Base-by-base conservation (phyloP, 352 stramenopile genomes). In the Phytophthora citrophthora region DNA sequence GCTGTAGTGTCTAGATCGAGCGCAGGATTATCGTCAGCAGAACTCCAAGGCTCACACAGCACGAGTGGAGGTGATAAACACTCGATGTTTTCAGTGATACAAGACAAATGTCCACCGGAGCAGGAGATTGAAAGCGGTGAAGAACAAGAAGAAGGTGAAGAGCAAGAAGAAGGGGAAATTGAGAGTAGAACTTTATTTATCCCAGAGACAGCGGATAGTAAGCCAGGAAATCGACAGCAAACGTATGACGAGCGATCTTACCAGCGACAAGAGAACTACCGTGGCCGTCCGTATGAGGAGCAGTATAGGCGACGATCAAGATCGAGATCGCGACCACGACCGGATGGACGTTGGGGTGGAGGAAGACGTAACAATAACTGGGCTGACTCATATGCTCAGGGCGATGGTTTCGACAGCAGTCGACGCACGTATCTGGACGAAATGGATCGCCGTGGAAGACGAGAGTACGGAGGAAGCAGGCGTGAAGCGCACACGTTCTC, bases 121-220 rank as follows among this genome's bases (percentile, higher is more conserved):
- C 27, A 56, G 26, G 16, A 41, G 11, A n/a, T 29, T 43, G 54
- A 46, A 43, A 59, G 57, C 26, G 57, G 44, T 9, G 49, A 71
- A 40, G 63, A 53, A 15, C 36, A 63, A 32, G 62, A 68, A 57
- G 63, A 71, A 54, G 20, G 20, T 20, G 20, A 71, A 40, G 63
- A 53, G 16, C 36, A 63, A 32, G 62, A 68, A 57, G 63, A 71
- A 54, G 57, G 48, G 5, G 63, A 71, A 61, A 62, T 68, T 41
- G 63, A 60, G 11, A 52, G 13, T 26, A 58, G 36, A n/a, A 24
- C 7, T 10, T 9, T 47, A 8, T 10, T 31, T 51, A 12, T 52
- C 5, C 6, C 18, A 4, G 15, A 34, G 27, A 10, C 12, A 47
- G 40, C 16, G 1, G 26, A 43, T 46, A 16, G 16, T 3, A 38